These are phyloP conservation scores for Nymphaea thermarum DNA, from an alignment of 164 flowering plant genomes.

Conservation along the genomic window DNA sequence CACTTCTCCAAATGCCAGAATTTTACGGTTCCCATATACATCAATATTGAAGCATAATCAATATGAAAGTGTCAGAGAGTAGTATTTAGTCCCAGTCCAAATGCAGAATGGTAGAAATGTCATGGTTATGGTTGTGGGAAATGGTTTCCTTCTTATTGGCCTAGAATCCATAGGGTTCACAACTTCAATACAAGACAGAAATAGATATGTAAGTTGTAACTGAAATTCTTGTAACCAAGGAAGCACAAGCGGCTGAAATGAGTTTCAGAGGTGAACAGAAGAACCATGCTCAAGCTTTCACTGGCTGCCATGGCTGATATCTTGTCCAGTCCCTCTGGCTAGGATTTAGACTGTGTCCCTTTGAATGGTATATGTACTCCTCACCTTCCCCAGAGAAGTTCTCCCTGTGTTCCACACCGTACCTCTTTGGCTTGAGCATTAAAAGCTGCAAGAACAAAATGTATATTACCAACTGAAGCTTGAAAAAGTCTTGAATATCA, in stretches of 20 bases:
- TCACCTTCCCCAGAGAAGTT: conserved; percentile 95
- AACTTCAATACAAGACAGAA: neutral
- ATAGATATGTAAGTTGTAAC: neutral
- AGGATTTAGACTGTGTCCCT: conserved; percentile 90
- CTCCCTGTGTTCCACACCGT: conserved; percentile 76
- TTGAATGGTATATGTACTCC: conserved; percentile 82
- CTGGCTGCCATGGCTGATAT: conserved; percentile 85
- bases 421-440: conserved; percentile 77
- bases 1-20: no score
- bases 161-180: neutral
- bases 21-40: no score
- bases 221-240: neutral
- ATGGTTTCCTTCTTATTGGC: neutral
- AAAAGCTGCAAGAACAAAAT: conserved; percentile 40
- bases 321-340: conserved; percentile 94
- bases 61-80: no score
- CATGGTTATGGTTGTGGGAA: neutral
- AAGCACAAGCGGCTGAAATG: neutral
- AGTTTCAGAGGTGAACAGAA: neutral
- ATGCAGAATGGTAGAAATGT: no score
- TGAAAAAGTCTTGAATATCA: neutral
- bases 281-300: conserved; percentile 16
- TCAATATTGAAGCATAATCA: no score
- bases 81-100: no score
- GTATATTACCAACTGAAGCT: neutral